phyloP scores from a whole-genome alignment of 1,284 basidiomycete genomes.

The Termitomyces sp. region DNA sequence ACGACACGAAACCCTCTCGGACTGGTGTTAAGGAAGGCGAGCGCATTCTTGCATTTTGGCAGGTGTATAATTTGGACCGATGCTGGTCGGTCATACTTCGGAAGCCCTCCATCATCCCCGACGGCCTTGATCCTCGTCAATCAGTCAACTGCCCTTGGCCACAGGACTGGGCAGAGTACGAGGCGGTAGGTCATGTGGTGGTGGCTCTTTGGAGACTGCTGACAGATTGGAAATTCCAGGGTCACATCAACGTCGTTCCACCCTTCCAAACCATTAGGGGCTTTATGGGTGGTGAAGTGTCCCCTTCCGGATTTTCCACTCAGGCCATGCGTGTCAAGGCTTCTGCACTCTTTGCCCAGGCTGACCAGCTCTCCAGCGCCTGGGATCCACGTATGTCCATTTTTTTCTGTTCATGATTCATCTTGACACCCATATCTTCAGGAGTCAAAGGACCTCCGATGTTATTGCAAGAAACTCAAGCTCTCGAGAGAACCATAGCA shows the following conservation, averaged over 20 bases:
- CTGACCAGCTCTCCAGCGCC: conserved; percentile 51
- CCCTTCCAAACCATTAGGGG: conserved; percentile 54
- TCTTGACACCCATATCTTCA: conserved; percentile 8
- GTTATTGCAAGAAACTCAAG: conserved; percentile 53
- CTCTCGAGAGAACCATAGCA: conserved; percentile 56
- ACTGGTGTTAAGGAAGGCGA: conserved; percentile 56
- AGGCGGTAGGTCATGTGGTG: conserved; percentile 37
- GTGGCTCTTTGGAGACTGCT: conserved; percentile 1
- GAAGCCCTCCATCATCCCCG: conserved; percentile 50
- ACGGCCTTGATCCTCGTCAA: conserved; percentile 39
- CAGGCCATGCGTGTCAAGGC: conserved; percentile 66
- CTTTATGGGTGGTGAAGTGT: conserved; percentile 57
- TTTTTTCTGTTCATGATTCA: conserved; percentile 10
- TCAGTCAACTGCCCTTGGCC: conserved; percentile 67
- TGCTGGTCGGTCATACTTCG: conserved; percentile 62
- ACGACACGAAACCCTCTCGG: conserved; percentile 51
- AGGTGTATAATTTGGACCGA: conserved; percentile 62
- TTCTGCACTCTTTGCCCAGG: conserved; percentile 66
- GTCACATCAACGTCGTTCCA: conserved; percentile 45
- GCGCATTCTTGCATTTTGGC: conserved; percentile 65
- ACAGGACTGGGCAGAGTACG: conserved; percentile 53
- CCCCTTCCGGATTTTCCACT: conserved; percentile 54
- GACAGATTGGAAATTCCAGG: conserved; percentile 32
- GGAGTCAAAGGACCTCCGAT: conserved; percentile 42
- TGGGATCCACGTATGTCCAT: conserved; percentile 53